Conservation (phyloP, 495 filamentous ascomycete species). For the Xylaria castorea region DNA sequence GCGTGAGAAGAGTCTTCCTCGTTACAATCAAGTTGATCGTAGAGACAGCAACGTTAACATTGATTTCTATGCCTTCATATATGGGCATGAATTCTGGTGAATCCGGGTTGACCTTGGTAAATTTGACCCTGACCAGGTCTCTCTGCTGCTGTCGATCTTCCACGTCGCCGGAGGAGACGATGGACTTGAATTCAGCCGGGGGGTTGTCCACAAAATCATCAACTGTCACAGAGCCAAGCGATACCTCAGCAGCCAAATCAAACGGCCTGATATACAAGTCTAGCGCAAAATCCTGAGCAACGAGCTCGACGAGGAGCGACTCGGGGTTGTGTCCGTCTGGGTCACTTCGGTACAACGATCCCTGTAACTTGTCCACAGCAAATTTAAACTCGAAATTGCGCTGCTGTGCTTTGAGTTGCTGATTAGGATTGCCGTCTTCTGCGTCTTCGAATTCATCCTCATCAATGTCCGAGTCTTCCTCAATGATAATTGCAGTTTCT, state of each 20-base stretch:
- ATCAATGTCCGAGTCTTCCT: constrained; percentile 74
- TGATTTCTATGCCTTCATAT: constrained; percentile 91
- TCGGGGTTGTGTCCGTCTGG: constrained; percentile 78
- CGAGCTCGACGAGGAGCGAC: constrained; percentile 83
- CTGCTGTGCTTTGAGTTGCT: constrained; percentile 77
- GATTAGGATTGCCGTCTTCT: constrained; percentile 62
- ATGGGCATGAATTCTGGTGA: constrained; percentile 91
- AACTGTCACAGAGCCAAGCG: constrained; percentile 84
- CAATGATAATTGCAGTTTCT: constrained; percentile 76
- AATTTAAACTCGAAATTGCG: constrained; percentile 96
- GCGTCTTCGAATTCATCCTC: constrained; percentile 68
- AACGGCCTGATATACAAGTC: constrained; percentile 86
- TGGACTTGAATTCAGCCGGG: constrained; percentile 91
- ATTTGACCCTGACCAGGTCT: constrained; percentile 87
- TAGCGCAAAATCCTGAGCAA: constrained; percentile 87
- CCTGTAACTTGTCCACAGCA: constrained; percentile 88
- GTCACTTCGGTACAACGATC: constrained; percentile 87
- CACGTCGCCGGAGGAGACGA: constrained; percentile 86
- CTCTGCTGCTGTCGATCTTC: constrained; percentile 69
- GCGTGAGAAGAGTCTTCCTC: constrained; percentile 86
- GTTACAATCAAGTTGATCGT: constrained; percentile 97
- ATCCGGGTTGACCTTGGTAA: constrained; percentile 84
- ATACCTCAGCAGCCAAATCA: constrained; percentile 90
- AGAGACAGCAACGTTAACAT: constrained; percentile 88
- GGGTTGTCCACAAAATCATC: constrained; percentile 94